A percentile compares a stretch with the other conserved stretches of the same genome.
phyloP scores from a whole-genome alignment of 1,139 yeast genomes.

The Suhomyces taliae region DNA sequence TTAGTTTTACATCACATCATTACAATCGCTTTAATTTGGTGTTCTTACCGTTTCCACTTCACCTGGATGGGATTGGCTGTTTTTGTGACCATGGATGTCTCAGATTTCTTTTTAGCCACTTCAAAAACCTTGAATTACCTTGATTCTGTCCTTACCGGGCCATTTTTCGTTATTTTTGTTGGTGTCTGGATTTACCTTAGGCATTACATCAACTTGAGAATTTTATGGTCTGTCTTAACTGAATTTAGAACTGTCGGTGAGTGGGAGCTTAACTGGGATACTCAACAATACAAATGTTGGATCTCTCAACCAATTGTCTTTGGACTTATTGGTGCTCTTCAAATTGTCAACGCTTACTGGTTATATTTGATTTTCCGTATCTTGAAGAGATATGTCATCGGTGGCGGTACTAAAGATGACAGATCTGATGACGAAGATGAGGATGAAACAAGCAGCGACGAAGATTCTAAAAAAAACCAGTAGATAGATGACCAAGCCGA shows the following conservation, averaged over 20 bases:
- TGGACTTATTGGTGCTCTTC: conserved; percentile 71
- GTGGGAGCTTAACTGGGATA: conserved; percentile 78
- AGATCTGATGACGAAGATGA: conserved; percentile 86
- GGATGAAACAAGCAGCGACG: conserved; percentile 34
- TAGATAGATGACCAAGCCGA: conserved; percentile 2
- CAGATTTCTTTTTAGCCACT: conserved; percentile 82
- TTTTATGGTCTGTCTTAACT: conserved; percentile 85
- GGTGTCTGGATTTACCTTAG: conserved; percentile 82
- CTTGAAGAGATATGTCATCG: conserved; percentile 59
- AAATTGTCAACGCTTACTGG: conserved; percentile 87
- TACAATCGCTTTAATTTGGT: conserved; percentile 84
- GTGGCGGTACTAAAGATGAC: conserved; percentile 71
- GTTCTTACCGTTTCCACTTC: conserved; percentile 92
- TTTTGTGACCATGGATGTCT: conserved; percentile 92
- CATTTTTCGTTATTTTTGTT: conserved; percentile 69
- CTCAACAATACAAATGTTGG: conserved; percentile 95
- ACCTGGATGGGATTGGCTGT: conserved; percentile 93
- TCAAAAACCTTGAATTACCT: conserved; percentile 86
- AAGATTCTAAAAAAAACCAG: conserved; percentile 27
- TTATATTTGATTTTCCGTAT: conserved; percentile 77
- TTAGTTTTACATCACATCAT: conserved; percentile 90
- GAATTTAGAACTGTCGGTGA: conserved; percentile 86
- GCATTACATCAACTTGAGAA: conserved; percentile 77
- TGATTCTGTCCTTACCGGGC: conserved; percentile 62
- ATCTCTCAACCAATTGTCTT: conserved; percentile 91